A percentile compares a stretch with the other conserved stretches of the same genome.
phyloP scores from a whole-genome alignment of 495 filamentous ascomycete species.

The Aspergillus ellipticus region DNA sequence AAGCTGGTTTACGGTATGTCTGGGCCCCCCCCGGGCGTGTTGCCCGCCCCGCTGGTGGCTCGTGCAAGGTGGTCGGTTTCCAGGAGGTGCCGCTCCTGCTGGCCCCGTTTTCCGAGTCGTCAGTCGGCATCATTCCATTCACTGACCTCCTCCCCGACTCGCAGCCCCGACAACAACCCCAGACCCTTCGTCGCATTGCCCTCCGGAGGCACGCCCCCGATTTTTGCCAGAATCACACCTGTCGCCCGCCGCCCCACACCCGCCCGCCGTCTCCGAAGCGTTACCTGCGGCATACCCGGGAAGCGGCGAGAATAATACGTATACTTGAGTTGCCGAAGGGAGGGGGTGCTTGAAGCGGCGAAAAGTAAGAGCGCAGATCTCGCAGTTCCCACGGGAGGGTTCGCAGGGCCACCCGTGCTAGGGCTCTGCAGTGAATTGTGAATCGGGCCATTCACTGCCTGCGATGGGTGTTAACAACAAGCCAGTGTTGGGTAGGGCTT shows the following conservation, averaged over 20 bases:
- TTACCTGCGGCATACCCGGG: not conserved
- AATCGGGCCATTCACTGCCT: slow-evolving; percentile 1
- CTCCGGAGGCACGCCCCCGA: not conserved
- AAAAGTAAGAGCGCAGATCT: slow-evolving; percentile 2
- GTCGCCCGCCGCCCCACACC: not conserved
- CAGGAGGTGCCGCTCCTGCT: slow-evolving; percentile 12
- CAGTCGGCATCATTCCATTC: slow-evolving; percentile 4
- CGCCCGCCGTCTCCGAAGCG: not conserved
- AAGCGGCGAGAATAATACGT: not conserved
- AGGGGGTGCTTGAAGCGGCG: not conserved
- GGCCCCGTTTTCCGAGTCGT: slow-evolving; percentile 2
- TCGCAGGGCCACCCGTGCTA: not conserved
- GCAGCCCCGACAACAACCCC: not conserved
- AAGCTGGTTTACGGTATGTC: not conserved
- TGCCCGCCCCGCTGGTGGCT: not conserved
- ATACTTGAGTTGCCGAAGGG: not conserved
- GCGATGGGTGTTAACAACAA: slow-evolving; percentile 7
- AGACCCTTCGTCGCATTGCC: not conserved
- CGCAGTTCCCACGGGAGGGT: no score
- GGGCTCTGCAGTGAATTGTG: not conserved
- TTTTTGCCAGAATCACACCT: not conserved
- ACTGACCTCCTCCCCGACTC: slow-evolving; percentile 2
- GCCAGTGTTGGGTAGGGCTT: slow-evolving; percentile 21
- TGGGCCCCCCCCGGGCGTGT: not conserved
- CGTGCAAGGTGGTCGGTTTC: slow-evolving; percentile 3